Base-by-base conservation (phyloP, 192 early-diverging fungal genomes). In the Backusella macrospora region DNA sequence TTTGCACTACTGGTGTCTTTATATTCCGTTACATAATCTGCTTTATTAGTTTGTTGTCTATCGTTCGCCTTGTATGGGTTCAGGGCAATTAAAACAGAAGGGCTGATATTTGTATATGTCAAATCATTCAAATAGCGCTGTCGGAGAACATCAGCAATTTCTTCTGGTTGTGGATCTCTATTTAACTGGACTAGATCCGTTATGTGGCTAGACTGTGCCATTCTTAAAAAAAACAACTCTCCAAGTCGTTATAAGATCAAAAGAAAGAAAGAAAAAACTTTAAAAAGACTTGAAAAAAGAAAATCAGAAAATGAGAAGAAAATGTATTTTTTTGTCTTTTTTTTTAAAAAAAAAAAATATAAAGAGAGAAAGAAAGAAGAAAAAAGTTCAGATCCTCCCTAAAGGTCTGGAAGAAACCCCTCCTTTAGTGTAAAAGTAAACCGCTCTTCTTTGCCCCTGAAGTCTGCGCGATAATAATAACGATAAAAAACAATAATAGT, bases 11-110 rank as follows among this genome's bases (percentile, higher is more conserved):
- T 75, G 7, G 86, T 86, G 71, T 89, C 88, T 64, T 89, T 86
- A 39, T 89, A 91, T 52, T 88, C 83, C 15, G 83, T 84, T 6
- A 91, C 90, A 78, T 92, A 92, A 10, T 92, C 81, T 18, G 90
- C 88, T 0, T 82, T 85, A 81, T 86, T 67, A 37, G 39, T 59
- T 39, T 71, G 55, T 63, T 39, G 68, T 15, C 37, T 62, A 44
- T 49, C 70, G 76, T 81, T 65, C 76, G 81, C 63, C 81, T 86
- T 80, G 49, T 82, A 77, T 6, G 90, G 88, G 21, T 86, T 86
- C 23, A 94, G 78, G 1, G 92, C 84, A 49, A 94, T 75, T 23
- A 95, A 81, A 43, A 83, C 83, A 21, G 89, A 80, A 21, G 78
- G 83, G 13, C 88, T 87, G 68, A 91, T 71, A 59, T 84, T 81